A percentile compares a stretch with the other conserved stretches of the same genome.
Evolutionary conservation across 2,329 filamentous ascomycete genomes (phyloP).

Genomic region (Aurifilum marmelostoma): DNA sequence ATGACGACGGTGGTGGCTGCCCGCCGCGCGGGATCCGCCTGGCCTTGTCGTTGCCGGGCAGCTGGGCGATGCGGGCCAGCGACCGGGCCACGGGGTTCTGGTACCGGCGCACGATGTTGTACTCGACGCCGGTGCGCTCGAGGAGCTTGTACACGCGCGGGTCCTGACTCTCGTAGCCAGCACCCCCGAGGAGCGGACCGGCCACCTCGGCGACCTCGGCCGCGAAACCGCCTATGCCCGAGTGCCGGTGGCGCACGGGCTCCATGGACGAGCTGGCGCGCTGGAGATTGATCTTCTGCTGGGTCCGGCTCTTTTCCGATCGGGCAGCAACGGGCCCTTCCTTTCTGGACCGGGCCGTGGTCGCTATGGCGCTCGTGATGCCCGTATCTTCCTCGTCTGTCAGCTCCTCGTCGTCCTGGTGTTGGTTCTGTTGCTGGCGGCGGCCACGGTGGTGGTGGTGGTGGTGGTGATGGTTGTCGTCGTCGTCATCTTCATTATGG

Average conservation of each 20-base stretch:
- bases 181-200: slow-evolving; percentile 54
- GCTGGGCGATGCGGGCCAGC: slow-evolving; percentile 55
- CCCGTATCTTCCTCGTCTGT: slow-evolving; percentile 47
- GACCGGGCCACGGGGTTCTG: slow-evolving; percentile 72
- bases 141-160: slow-evolving; percentile 67
- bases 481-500: too few species aligned
- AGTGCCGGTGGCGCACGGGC: slow-evolving; percentile 57
- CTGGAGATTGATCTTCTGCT: slow-evolving; percentile 77
- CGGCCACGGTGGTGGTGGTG: too few species aligned
- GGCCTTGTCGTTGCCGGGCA: slow-evolving; percentile 56
- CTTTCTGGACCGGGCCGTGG: slow-evolving; percentile 34
- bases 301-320: slow-evolving; percentile 66
- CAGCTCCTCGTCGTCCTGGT: slow-evolving; percentile 31
- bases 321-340: slow-evolving; percentile 46
- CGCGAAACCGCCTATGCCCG: slow-evolving; percentile 34
- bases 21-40: slow-evolving; percentile 49
- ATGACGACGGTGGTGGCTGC: too few species aligned
- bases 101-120: slow-evolving; percentile 72
- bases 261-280: slow-evolving; percentile 74
- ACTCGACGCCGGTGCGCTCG: slow-evolving; percentile 72
- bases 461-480: not conserved
- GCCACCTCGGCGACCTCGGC: slow-evolving; percentile 46
- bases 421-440: not conserved
- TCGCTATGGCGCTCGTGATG: slow-evolving; percentile 33
- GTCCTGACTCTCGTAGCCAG: slow-evolving; percentile 62